Percentiles rank a stretch among this genome's conserved stretches.
These are phyloP conservation scores for Fusarium aywerte DNA, from an alignment of 2,329 filamentous ascomycete genomes.

Conservation along the genomic window DNA sequence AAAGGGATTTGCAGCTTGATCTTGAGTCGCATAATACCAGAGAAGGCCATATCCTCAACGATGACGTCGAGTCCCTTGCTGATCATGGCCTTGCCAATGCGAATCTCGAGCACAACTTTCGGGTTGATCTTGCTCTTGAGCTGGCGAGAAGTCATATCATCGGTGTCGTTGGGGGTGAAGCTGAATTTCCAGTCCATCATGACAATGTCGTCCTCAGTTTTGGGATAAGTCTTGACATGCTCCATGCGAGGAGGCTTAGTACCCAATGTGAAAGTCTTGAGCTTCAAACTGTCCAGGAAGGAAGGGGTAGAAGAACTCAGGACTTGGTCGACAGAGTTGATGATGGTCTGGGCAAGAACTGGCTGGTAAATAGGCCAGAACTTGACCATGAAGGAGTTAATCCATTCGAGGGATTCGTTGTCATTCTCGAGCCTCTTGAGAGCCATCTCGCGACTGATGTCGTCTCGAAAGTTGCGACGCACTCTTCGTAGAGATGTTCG, in stretches of 20 bases:
- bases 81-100: constrained; percentile 94
- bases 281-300: constrained; percentile 91
- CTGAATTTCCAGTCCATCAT: constrained; percentile 99
- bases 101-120: constrained; percentile 93
- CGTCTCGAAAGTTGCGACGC: constrained; percentile 94
- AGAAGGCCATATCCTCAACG: constrained; percentile 97
- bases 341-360: constrained; percentile 89
- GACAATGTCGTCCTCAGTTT: constrained; percentile 92
- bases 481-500: constrained; percentile 93
- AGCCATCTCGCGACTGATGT: constrained; percentile 87
- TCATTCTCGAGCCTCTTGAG: constrained; percentile 90
- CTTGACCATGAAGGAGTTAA: constrained; percentile 97
- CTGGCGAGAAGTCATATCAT: constrained; percentile 90
- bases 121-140: constrained; percentile 96
- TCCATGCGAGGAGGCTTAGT: constrained; percentile 96
- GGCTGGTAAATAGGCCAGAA: constrained; percentile 99
- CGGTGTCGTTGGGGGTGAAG: constrained; percentile 94
- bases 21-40: constrained; percentile 95
- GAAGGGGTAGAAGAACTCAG: constrained; percentile 90
- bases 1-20: constrained; percentile 97
- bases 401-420: constrained; percentile 95
- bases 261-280: constrained; percentile 93
- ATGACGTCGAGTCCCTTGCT: constrained; percentile 98
- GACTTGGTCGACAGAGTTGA: constrained; percentile 95
- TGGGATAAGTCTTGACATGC: constrained; percentile 98